Evolutionary conservation across 2,329 filamentous ascomycete genomes (phyloP), one percentile per base, ranked within the genome.

Genomic region (Onygenales sp.): DNA sequence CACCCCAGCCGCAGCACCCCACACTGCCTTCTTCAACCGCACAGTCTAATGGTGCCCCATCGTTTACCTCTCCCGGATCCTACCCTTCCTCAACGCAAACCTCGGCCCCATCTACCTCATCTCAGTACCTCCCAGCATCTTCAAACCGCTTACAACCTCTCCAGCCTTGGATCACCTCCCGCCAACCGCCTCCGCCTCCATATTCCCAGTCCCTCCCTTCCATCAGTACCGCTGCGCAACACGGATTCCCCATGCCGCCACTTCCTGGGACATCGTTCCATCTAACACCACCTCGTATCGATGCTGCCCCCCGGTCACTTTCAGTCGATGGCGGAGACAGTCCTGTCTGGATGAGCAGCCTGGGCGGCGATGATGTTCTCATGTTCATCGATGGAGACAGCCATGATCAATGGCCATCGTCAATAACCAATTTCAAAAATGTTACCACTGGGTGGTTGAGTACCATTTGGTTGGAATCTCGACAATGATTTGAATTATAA

Each of bases 211-310:
- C 49, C 10, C 49, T 66, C 63, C 8, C 66, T 62, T 0, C 69
- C 70, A 50, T 67, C 69, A 2, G 61, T 71, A 1, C 70, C 69
- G 2, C 66, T 69, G 1, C 71, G 70, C 60, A 70, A 63, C 53
- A 61, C 66, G 10, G 57, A 65, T 13, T 53, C 67, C 0, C 54
- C 63, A 17, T 66, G 71, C 36, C 33, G 46, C 42, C 56, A 52
- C 27, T 46, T 35, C 39, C 54, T 50, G 21, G 50, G 17, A 8
- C 54, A 52, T n/a, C 47, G 47, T 17, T 52, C 50, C 43, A 27
- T 6, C 47, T 42, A 6, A 42, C 52, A 42, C 41, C 48, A n/a
- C 32, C 53, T 35, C 50, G 46, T 21, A 39, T 42, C 33, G 27
- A 53, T 33, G 17, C 41, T 41, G 35, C 36, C 14, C 32, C 52